Conservation (phyloP, 768 basidiomycete genomes). For the Psilocybe cubensis region DNA sequence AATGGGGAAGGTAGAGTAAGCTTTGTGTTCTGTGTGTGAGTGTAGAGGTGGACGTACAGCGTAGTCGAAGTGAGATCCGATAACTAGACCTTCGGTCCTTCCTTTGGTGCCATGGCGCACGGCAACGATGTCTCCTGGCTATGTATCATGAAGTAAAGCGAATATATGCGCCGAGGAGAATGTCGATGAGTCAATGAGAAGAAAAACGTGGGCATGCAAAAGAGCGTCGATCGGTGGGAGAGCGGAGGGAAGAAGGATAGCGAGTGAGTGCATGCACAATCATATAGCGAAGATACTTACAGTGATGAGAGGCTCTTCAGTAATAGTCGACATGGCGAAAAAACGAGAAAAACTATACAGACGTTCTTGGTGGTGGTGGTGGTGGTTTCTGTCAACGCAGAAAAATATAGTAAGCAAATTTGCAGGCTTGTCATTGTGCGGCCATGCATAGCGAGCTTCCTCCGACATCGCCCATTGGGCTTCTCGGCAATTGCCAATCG, state of each 20-base stretch:
- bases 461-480: neutral
- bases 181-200: neutral
- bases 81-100: constrained; percentile 77
- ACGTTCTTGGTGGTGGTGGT: neutral
- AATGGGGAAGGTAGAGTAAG: constrained; percentile 2
- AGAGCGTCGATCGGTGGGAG: neutral
- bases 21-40: neutral
- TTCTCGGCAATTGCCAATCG: neutral
- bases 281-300: constrained; percentile 14
- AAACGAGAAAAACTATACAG: neutral
- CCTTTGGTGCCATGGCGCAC: constrained; percentile 67
- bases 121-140: constrained; percentile 85
- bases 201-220: neutral
- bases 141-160: neutral
- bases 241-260: neutral
- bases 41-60: constrained; percentile 47
- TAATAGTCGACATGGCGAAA: constrained; percentile 11
- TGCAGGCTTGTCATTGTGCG: too few species aligned
- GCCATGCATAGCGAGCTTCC: neutral
- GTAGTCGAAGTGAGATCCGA: constrained; percentile 75
- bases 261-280: too few species aligned
- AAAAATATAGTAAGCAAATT: neutral
- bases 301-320: constrained; percentile 15
- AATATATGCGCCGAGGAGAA: neutral
- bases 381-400: neutral